A percentile compares a stretch with the other conserved stretches of the same genome.
These are phyloP conservation scores for Knoxdaviesia capensis DNA, from an alignment of 2,329 filamentous ascomycete species.

Conservation along the genomic window DNA sequence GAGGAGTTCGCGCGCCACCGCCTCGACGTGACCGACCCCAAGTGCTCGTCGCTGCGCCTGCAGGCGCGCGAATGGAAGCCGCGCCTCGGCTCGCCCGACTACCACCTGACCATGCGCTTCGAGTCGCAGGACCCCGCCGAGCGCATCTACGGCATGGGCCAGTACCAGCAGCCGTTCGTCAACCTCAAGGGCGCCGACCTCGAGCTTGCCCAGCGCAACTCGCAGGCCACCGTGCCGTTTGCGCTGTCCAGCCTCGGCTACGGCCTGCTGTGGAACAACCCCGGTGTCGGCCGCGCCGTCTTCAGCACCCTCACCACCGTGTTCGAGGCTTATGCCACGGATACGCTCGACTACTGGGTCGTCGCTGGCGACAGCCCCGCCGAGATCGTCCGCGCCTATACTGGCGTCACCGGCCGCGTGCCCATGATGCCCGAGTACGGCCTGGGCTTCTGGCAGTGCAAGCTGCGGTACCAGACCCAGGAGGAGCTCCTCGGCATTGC, in stretches of 20 bases:
- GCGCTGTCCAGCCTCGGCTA: slow-evolving; percentile 38
- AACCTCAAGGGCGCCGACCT: slow-evolving; percentile 41
- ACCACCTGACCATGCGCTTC: slow-evolving; percentile 35
- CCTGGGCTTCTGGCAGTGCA: slow-evolving; percentile 50
- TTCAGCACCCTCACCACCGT: slow-evolving; percentile 39
- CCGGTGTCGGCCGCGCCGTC: slow-evolving; percentile 36
- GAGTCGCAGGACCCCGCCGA: slow-evolving; percentile 33
- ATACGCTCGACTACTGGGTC: slow-evolving; percentile 42
- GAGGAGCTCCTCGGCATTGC: slow-evolving; percentile 40
- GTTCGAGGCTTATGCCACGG: slow-evolving; percentile 39
- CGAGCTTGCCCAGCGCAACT: slow-evolving; percentile 46
- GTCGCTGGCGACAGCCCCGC: slow-evolving; percentile 34
- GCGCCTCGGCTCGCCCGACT: slow-evolving; percentile 24
- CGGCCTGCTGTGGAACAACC: slow-evolving; percentile 48
- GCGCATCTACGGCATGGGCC: slow-evolving; percentile 48
- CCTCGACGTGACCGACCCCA: slow-evolving; percentile 23
- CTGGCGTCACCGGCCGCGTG: slow-evolving; percentile 32
- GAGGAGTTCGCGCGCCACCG: slow-evolving; percentile 14
- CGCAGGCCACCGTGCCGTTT: slow-evolving; percentile 45
- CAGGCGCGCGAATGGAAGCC: slow-evolving; percentile 37
- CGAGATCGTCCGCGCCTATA: slow-evolving; percentile 35
- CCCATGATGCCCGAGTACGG: slow-evolving; percentile 52
- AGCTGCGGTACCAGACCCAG: slow-evolving; percentile 44
- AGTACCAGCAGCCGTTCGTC: slow-evolving; percentile 45
- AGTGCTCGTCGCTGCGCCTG: slow-evolving; percentile 34